Conservation (phyloP, 1,284 basidiomycete genomes). For the Neolentinus lepideus region DNA sequence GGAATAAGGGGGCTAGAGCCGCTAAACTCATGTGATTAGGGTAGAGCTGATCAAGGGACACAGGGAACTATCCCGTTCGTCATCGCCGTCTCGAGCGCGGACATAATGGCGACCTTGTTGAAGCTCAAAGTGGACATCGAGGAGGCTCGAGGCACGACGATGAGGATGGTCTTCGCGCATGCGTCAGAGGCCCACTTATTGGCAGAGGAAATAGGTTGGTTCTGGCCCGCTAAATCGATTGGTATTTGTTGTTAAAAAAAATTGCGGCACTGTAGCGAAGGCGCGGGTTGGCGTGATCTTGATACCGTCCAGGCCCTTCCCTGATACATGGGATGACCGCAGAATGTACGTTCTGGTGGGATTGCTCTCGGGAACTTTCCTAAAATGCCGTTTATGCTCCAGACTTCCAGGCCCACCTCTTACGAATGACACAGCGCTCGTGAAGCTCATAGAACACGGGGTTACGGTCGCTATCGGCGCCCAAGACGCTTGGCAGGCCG, state of each 20-base stretch:
- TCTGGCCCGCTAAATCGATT: not conserved
- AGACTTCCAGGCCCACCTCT: conserved; percentile 50
- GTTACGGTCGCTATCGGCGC: conserved; percentile 50
- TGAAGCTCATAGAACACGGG: conserved; percentile 36
- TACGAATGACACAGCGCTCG: conserved; percentile 37
- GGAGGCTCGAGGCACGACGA: conserved; percentile 9
- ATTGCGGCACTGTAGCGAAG: conserved; percentile 15
- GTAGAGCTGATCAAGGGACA: not conserved
- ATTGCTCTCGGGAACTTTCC: not conserved
- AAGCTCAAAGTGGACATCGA: conserved; percentile 32
- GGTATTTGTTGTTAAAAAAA: not conserved
- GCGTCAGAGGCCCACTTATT: conserved; percentile 37
- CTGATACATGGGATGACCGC: conserved; percentile 40
- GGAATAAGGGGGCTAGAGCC: not conserved
- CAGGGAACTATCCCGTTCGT: conserved; percentile 41
- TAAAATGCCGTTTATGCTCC: not conserved
- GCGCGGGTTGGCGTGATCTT: conserved; percentile 48
- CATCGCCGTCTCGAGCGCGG: conserved; percentile 39
- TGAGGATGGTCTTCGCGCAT: conserved; percentile 23
- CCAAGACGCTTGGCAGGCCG: conserved; percentile 37
- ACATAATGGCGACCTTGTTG: conserved; percentile 40
- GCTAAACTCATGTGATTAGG: not conserved
- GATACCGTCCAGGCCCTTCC: conserved; percentile 41
- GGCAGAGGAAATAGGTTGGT: conserved; percentile 30
- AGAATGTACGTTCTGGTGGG: conserved; percentile 26